Evolutionary conservation across 768 basidiomycete species (phyloP).

Genomic region (Paxillus ammoniavirescens): DNA sequence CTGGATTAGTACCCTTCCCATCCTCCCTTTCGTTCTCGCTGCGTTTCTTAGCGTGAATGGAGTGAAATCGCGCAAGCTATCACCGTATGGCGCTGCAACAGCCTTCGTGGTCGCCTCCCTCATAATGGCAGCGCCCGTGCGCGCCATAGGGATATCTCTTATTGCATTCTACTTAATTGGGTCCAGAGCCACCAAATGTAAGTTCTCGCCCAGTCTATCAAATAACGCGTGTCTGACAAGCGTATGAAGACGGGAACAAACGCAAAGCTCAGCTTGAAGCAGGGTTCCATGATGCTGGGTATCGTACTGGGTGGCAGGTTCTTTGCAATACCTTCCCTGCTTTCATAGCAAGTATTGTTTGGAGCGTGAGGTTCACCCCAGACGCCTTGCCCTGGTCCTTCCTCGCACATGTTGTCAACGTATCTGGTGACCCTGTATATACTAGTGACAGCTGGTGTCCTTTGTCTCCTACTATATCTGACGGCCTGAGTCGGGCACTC

Average conservation of each 20-base stretch:
- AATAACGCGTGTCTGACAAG: not conserved
- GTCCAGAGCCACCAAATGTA: constrained; percentile 81
- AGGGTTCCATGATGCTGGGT: constrained; percentile 70
- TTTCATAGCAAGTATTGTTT: constrained; percentile 53
- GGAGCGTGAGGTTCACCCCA: constrained; percentile 62
- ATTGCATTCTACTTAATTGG: constrained; percentile 79
- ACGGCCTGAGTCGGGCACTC: constrained; percentile 58
- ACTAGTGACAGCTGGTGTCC: constrained; percentile 60
- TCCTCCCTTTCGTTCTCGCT: constrained; percentile 47
- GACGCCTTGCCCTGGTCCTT: constrained; percentile 38
- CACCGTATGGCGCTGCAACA: constrained; percentile 69
- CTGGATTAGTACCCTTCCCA: constrained; percentile 29
- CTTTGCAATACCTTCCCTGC: constrained; percentile 76
- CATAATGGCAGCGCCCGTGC: constrained; percentile 65
- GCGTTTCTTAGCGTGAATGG: constrained; percentile 66
- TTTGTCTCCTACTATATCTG: constrained; percentile 38
- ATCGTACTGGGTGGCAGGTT: constrained; percentile 79
- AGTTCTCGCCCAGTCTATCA: constrained; percentile 20
- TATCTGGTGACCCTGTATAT: constrained; percentile 30
- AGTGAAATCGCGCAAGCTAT: constrained; percentile 69
- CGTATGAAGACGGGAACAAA: constrained; percentile 60
- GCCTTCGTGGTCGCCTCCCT: constrained; percentile 76
- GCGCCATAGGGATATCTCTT: constrained; percentile 62
- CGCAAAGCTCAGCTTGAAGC: constrained; percentile 77
- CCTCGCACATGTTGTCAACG: constrained; percentile 8